phyloP scores from a whole-genome alignment of 2,329 filamentous ascomycete genomes.

The Alternaria atra region DNA sequence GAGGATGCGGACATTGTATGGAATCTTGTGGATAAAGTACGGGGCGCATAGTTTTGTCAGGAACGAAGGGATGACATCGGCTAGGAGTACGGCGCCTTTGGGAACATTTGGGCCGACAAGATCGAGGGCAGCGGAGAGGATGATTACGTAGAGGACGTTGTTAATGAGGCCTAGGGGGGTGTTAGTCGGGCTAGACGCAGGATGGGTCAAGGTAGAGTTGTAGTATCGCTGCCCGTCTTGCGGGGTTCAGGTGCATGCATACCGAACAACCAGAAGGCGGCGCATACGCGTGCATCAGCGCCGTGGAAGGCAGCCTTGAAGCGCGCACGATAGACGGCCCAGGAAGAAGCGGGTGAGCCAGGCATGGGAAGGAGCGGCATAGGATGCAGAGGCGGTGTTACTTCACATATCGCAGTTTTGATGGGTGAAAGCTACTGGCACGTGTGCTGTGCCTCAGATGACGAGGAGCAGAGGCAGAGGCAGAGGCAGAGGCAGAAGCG shows the following conservation, averaged over 20 bases:
- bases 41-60: constrained; percentile 86
- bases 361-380: constrained; percentile 63
- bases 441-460: constrained; percentile 2
- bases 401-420: constrained; percentile 11
- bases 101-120: constrained; percentile 87
- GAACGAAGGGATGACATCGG: constrained; percentile 91
- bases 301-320: constrained; percentile 70
- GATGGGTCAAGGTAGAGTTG: background rate
- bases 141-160: constrained; percentile 97
- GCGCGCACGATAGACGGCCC: constrained; percentile 75
- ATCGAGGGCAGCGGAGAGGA: constrained; percentile 93
- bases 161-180: constrained; percentile 78
- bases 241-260: constrained; percentile 4
- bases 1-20: constrained; percentile 78
- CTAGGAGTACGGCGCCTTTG: constrained; percentile 91
- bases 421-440: background rate
- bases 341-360: constrained; percentile 70
- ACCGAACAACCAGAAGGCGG: constrained; percentile 97
- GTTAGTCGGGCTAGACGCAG: constrained; percentile 9
- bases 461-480: background rate
- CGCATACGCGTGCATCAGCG: constrained; percentile 74
- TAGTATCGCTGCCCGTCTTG: background rate
- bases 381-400: constrained; percentile 4
- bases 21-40: constrained; percentile 90
- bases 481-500: background rate